These are phyloP conservation scores for Syzygium grande DNA, from an alignment of 345 rosid species.

Conservation along the genomic window DNA sequence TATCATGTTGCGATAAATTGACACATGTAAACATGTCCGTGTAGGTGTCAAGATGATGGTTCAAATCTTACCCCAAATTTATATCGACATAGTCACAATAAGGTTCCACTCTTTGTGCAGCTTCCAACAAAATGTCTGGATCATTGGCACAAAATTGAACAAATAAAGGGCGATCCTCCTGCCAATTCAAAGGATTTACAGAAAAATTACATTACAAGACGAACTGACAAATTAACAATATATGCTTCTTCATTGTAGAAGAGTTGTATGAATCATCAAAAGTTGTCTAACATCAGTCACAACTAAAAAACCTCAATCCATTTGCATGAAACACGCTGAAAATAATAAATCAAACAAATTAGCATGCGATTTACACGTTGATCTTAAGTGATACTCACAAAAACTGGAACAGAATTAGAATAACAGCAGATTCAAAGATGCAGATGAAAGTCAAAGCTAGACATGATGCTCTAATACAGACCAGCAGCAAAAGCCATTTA, in stretches of 20 bases:
- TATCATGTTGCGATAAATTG: not conserved
- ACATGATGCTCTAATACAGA: not conserved
- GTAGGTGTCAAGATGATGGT: not conserved
- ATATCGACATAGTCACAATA: conserved; percentile 89
- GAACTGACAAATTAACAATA: not conserved
- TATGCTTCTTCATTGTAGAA: not conserved
- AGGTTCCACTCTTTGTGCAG: conserved; percentile 74
- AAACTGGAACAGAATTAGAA: not conserved
- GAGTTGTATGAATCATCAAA: not conserved
- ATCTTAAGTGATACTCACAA: not conserved
- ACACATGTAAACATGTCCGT: not conserved
- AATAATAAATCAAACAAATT: not conserved
- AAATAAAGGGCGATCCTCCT: conserved; percentile 94
- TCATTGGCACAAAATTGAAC: conserved; percentile 98
- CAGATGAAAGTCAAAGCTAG: not conserved
- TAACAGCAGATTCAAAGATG: not conserved
- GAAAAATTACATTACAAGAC: not conserved
- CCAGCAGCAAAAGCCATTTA: not conserved
- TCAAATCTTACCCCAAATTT: conserved; percentile 64
- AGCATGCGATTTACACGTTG: not conserved
- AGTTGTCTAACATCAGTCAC: not conserved
- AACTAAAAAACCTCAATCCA: not conserved
- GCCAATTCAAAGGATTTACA: conserved; percentile 8
- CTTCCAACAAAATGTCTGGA: conserved; percentile 66
- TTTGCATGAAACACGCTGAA: not conserved